Evolutionary conservation across 148 eudicot genomes (phyloP), one percentile per base, ranked within the genome.

Genomic region (Euryodendron excelsum): DNA sequence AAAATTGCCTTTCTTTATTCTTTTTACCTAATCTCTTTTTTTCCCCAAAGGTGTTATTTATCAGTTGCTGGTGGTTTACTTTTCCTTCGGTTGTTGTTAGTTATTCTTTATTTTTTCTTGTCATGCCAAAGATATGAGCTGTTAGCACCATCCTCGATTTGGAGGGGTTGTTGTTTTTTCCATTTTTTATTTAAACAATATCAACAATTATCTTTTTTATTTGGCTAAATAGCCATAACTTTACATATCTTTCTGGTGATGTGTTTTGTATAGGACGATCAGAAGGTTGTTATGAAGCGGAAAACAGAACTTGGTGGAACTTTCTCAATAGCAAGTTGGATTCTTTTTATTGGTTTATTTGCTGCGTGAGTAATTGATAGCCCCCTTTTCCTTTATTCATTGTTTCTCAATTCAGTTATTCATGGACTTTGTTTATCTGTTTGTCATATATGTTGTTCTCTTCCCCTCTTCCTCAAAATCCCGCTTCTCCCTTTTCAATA

Each of bases 291-390:
- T 60, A 82, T 23, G 78, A 96, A 96, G 85, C 87, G 99, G 56
- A 96, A 96, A 80, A 96, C 99, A 41, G 99, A 96, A 89, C 92
- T 96, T 75, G 99, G 99, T 55, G 99, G 99, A 82, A 70, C 93
- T 60, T 89, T 93, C 80, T 96, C 99, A 60, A 86, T 93, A 45
- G 99, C 98, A 34, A 93, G 97, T 81, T 96, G 92, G 93, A 93
- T 96, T 66, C 94, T 96, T 82, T 96, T 93, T 84, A 85, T 88
- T 81, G 99, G 99, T 75, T 87, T 96, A 61, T 84, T 90, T 80
- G 81, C 99, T 59, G 92, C 92, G 98, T 95, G 84, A 95, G 99
- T 93, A 64, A 69, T 34, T 65, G 66, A 59, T 76, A 11, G 33
- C 83, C 27, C 36, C 41, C 39, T 27, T 79, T 52, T 76, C 4